Conservation (phyloP, 768 basidiomycete genomes). For the Russula sp. region DNA sequence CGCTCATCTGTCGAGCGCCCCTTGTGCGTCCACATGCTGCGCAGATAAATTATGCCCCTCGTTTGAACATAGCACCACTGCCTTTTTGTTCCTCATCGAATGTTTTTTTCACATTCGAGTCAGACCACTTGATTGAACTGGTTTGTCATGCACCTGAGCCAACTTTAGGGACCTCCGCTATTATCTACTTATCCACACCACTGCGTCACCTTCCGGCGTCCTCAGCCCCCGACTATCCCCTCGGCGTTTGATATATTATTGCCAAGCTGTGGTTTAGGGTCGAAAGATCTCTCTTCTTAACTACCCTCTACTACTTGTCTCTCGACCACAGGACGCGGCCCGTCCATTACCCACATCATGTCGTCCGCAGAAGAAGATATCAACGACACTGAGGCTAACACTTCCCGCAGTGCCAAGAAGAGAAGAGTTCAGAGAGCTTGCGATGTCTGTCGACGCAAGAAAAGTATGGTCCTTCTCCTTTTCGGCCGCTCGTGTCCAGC, state of each 20-base stretch:
- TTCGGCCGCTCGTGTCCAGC: neutral
- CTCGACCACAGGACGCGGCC: neutral
- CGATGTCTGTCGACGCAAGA: conserved; percentile 78
- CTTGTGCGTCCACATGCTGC: neutral
- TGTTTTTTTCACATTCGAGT: conserved; percentile 6
- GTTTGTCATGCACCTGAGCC: neutral
- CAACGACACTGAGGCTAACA: conserved; percentile 37
- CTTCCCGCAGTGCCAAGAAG: conserved; percentile 47
- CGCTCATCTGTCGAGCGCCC: neutral
- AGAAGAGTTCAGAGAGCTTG: conserved; percentile 71
- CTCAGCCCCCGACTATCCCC: neutral
- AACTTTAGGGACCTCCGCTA: neutral
- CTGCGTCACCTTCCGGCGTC: conserved; percentile 8
- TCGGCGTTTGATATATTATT: neutral
- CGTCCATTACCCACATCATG: conserved; percentile 29
- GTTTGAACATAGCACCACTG: neutral
- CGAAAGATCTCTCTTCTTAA: neutral
- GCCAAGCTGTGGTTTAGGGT: conserved; percentile 10
- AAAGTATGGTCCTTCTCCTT: conserved; percentile 44
- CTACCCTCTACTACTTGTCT: neutral
- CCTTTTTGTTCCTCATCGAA: neutral
- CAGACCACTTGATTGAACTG: neutral
- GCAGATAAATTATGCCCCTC: neutral
- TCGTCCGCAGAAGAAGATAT: conserved; percentile 63
- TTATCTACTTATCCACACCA: neutral